Evolutionary conservation across 768 basidiomycete species (phyloP).

Genomic region (Tricholoma sp.): DNA sequence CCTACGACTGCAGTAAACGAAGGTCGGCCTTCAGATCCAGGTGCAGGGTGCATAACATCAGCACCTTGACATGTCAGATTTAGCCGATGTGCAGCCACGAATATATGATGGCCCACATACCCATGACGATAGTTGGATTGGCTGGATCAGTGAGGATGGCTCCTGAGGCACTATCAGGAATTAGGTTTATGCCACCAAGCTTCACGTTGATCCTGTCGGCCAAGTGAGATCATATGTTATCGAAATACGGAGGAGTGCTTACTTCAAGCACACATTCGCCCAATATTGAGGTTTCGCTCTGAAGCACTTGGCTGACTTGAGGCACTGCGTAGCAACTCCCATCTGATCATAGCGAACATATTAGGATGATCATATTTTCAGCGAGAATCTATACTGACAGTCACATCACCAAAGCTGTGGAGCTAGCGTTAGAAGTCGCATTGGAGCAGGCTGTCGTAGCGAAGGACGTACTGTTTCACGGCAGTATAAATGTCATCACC

Average conservation of each 20-base stretch:
- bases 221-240: not conserved
- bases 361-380: not conserved
- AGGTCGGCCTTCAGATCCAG: conserved; percentile 65
- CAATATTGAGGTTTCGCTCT: conserved; percentile 72
- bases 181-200: conserved; percentile 74
- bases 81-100: not conserved
- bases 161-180: conserved; percentile 60
- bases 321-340: conserved; percentile 78
- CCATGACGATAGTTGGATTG: conserved; percentile 76
- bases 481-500: conserved; percentile 71
- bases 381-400: conserved; percentile 13
- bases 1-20: conserved; percentile 76
- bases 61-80: conserved; percentile 41
- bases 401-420: conserved; percentile 50
- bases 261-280: conserved; percentile 82
- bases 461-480: conserved; percentile 65
- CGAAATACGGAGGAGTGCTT: conserved; percentile 16
- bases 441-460: not conserved
- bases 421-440: not conserved
- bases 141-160: conserved; percentile 55
- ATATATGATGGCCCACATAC: conserved; percentile 25
- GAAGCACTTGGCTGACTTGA: conserved; percentile 59
- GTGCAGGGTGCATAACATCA: conserved; percentile 77
- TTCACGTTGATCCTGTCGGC: conserved; percentile 72
- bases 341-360: conserved; percentile 30